phyloP scores from a whole-genome alignment of 1,284 basidiomycete species.

The Cryptococcus sp. region DNA sequence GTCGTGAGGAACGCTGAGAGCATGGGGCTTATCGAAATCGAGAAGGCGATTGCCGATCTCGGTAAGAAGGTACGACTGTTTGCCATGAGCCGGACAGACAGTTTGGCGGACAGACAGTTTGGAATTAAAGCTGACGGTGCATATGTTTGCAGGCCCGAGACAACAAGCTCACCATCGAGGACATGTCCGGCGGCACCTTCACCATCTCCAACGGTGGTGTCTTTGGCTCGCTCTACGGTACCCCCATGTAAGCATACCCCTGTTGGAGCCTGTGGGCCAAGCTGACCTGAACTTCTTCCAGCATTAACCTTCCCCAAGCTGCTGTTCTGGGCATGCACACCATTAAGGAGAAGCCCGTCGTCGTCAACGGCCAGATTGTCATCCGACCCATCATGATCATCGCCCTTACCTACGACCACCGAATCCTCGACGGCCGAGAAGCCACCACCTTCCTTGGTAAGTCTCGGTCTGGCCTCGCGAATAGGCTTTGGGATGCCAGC shows the following conservation, averaged over 20 bases:
- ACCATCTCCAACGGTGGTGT: constrained; percentile 99
- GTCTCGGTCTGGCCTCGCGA: constrained; percentile 34
- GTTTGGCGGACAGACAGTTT: too few relatives aligned
- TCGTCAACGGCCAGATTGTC: constrained; percentile 90
- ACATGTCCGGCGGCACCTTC: constrained; percentile 95
- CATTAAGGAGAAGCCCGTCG: constrained; percentile 91
- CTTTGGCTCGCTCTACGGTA: constrained; percentile 94
- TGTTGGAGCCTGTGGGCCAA: not conserved
- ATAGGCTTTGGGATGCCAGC: not conserved
- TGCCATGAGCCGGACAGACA: not conserved
- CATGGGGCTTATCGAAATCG: constrained; percentile 86
- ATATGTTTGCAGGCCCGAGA: constrained; percentile 68
- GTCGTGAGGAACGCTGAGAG: constrained; percentile 87
- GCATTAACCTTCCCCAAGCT: constrained; percentile 90
- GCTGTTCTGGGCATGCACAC: constrained; percentile 97
- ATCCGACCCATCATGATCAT: constrained; percentile 90
- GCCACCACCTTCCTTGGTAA: constrained; percentile 95
- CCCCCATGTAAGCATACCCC: constrained; percentile 62
- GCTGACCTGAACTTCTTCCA: constrained; percentile 23
- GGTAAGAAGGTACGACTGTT: constrained; percentile 74
- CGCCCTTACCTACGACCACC: constrained; percentile 93
- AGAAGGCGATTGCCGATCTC: constrained; percentile 82
- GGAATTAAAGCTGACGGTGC: not conserved
- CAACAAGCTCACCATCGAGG: constrained; percentile 90
- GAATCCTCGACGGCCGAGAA: constrained; percentile 92